Evolutionary conservation across 768 basidiomycete genomes (phyloP), one percentile per base, ranked within the genome.

Genomic region (Amanita rubescens): DNA sequence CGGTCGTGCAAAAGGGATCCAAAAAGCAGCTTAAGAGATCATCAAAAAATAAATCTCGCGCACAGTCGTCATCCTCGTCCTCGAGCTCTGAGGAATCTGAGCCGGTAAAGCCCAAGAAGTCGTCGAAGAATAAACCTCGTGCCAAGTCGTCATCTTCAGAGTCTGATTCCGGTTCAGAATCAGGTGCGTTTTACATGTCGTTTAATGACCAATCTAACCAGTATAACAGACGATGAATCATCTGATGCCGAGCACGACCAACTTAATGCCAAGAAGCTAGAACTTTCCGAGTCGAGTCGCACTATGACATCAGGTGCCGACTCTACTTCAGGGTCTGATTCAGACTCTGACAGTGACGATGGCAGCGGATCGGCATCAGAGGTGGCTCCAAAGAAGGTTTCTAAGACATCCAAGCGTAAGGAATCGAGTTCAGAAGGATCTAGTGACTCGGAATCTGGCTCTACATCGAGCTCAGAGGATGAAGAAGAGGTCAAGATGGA

Each of bases 221-320:
- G 51, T 53, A 14, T 42, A 39, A 14, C 49, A 70, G 69, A 67
- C 54, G 68, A 67, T 54, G 69, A 74, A 57, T 71, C 69, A 12
- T 73, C 68, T 49, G 67, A 73, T 54, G 54, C 65, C 27, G 58
- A 53, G 9, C 24, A 2, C 25, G 49, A 55, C 60, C 43, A 59
- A 42, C 62, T 61, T 34, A 51, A 58, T 38, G 14, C 22, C 37
- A 50, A 37, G 47, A 56, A 53, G 35, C n/a, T 27, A 24, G 55
- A 56, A 12, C 59, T 54, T 38, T 54, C 56, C 46, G 73, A 70
- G 45, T 71, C 73, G 2, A 76, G 74, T 57, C 64, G 49, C 22
- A 77, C 74, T 7, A 58, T 75, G 44, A 68, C 71, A 20, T 72
- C 72, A 24, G 53, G 17, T 32, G 59, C 46, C n/a, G 60, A 63